Percentiles rank a stretch among this genome's conserved stretches.
Conservation (phyloP, 306 rosid species). For the Vigna unguiculata region DNA sequence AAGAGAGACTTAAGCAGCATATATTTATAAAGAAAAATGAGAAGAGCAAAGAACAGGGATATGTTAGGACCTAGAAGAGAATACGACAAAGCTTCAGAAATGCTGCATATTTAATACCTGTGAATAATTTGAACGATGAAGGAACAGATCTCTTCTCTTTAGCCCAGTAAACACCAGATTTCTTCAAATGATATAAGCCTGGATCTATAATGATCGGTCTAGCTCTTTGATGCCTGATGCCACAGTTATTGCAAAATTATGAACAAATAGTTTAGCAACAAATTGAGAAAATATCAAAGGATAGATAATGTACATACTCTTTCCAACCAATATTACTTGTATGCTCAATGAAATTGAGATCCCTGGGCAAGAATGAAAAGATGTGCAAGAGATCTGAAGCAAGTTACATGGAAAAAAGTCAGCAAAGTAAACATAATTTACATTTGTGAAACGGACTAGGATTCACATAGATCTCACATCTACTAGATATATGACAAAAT, state of each 20-base stretch:
- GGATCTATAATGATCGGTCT: conserved; percentile 88
- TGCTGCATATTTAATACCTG: conserved; percentile 55
- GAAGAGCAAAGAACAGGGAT: background rate
- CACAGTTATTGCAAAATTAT: conserved; percentile 28
- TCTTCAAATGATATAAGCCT: conserved; percentile 77
- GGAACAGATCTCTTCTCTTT: conserved; percentile 90
- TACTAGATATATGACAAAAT: no score
- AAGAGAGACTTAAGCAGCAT: conserved; percentile 6
- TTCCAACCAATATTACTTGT: conserved; percentile 91
- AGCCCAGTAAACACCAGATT: conserved; percentile 92
- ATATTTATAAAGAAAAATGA: background rate
- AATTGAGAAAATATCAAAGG: conserved; percentile 28
- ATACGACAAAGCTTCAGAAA: background rate
- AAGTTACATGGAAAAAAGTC: conserved; percentile 38
- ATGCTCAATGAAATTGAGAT: conserved; percentile 87
- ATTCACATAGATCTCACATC: background rate
- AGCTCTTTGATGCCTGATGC: conserved; percentile 74
- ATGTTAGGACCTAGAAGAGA: background rate
- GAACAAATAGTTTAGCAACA: conserved; percentile 23
- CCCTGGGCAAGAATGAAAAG: conserved; percentile 87
- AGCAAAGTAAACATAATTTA: conserved; percentile 39
- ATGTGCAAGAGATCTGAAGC: conserved; percentile 83
- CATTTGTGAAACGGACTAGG: conserved; percentile 11
- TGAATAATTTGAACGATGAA: conserved; percentile 84
- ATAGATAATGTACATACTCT: conserved; percentile 67